phyloP scores from a whole-genome alignment of 2,329 filamentous ascomycete genomes.

The Fusarium veterinarium region DNA sequence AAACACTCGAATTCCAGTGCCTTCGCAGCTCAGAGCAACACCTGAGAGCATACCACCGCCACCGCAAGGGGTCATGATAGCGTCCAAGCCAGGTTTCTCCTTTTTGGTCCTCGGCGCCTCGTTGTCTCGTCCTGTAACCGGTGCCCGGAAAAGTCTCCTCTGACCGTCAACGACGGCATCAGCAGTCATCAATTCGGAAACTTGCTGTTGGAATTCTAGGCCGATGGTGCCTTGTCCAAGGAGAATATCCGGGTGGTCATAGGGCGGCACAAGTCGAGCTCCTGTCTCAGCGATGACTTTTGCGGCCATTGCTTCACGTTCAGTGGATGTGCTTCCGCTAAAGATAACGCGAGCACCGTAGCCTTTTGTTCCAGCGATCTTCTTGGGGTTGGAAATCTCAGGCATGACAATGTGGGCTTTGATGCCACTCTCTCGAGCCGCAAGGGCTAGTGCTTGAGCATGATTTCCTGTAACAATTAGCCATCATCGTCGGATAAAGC shows the following conservation, averaged over 20 bases:
- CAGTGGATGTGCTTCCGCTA: constrained; percentile 81
- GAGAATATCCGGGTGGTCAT: constrained; percentile 92
- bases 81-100: constrained; percentile 63
- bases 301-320: constrained; percentile 82
- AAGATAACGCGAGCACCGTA: constrained; percentile 85
- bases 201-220: constrained; percentile 84
- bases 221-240: constrained; percentile 93
- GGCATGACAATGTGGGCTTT: constrained; percentile 95
- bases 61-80: constrained; percentile 84
- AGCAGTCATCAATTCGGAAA: constrained; percentile 61
- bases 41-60: constrained; percentile 91
- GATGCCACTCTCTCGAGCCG: constrained; percentile 77
- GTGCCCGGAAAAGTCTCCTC: constrained; percentile 31
- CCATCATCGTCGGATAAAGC: background rate
- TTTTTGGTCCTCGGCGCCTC: constrained; percentile 14
- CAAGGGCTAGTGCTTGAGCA: constrained; percentile 90
- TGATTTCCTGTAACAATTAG: constrained; percentile 77
- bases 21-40: constrained; percentile 79
- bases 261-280: constrained; percentile 85
- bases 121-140: constrained; percentile 37
- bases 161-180: constrained; percentile 32
- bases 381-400: constrained; percentile 81
- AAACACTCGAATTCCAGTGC: constrained; percentile 80
- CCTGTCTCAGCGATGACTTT: constrained; percentile 77
- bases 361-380: constrained; percentile 83